phyloP scores from a whole-genome alignment of 2,329 filamentous ascomycete species.

The Chaetomium globosum region DNA sequence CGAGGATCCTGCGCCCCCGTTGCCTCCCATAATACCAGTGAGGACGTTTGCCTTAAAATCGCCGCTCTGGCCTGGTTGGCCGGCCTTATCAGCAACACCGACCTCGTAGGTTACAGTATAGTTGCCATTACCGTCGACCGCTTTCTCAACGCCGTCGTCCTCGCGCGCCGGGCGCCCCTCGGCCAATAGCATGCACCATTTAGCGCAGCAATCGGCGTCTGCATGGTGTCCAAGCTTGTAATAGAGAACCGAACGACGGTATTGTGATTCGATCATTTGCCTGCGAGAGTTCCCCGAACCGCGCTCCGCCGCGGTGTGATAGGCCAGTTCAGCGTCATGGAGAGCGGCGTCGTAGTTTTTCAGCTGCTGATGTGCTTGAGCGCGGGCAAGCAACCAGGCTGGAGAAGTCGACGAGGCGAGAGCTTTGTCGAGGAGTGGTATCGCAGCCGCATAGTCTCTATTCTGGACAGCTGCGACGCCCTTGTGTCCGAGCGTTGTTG shows the following conservation, averaged over 20 bases:
- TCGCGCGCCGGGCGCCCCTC: constrained; percentile 45
- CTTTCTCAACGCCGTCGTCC: constrained; percentile 44
- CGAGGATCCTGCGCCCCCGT: background rate
- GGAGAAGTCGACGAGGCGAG: constrained; percentile 68
- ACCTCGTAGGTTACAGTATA: constrained; percentile 50
- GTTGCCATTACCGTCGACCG: constrained; percentile 51
- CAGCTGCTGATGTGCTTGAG: constrained; percentile 72
- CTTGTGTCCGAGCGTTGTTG: constrained; percentile 53
- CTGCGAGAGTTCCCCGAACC: constrained; percentile 62
- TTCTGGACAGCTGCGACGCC: constrained; percentile 68
- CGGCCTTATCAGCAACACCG: constrained; percentile 35
- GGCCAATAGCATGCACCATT: constrained; percentile 54
- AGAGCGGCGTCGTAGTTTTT: constrained; percentile 66
- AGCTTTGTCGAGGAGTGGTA: constrained; percentile 68
- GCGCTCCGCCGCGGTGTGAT: constrained; percentile 64
- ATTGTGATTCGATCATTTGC: constrained; percentile 77
- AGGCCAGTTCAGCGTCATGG: constrained; percentile 68
- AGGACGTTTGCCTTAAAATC: constrained; percentile 5
- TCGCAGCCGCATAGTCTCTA: constrained; percentile 67
- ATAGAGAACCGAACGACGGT: constrained; percentile 75
- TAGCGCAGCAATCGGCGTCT: constrained; percentile 72
- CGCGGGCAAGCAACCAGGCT: constrained; percentile 78
- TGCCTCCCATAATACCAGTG: constrained; percentile 3
- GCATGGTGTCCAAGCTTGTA: constrained; percentile 71
- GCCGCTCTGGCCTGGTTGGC: constrained; percentile 31